These are phyloP conservation scores for Silene latifolia DNA, from an alignment of 148 eudicot species.

Conservation along the genomic window DNA sequence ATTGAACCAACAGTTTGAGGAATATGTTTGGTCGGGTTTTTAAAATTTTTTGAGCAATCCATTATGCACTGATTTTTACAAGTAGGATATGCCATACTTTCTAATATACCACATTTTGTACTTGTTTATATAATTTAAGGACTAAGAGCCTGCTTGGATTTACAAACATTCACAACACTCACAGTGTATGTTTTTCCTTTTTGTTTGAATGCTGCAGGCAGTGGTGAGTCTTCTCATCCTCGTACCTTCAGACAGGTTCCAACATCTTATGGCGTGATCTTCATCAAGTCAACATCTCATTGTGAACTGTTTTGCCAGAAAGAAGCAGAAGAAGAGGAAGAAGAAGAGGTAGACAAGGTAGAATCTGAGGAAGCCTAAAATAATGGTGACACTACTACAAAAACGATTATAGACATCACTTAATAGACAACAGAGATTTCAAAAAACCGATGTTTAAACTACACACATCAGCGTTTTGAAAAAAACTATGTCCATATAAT, in stretches of 20 bases:
- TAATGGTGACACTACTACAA: no score
- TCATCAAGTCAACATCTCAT: background rate
- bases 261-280: background rate
- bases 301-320: slow-evolving; percentile 24
- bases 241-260: slow-evolving; percentile 67
- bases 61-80: background rate
- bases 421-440: no score
- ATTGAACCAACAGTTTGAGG: background rate
- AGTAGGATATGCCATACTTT: background rate
- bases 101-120: background rate
- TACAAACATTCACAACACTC: slow-evolving; percentile 7
- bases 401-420: no score
- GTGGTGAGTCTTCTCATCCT: slow-evolving; percentile 71
- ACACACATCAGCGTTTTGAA: no score
- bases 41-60: no score
- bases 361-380: slow-evolving; percentile 66
- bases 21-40: no score
- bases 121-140: background rate
- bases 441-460: no score
- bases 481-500: no score
- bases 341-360: slow-evolving; percentile 23
- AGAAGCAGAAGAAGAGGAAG: no score
- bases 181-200: background rate
- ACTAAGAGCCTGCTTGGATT: background rate
- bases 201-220: slow-evolving; percentile 39